Conservation (phyloP, 768 basidiomycete genomes). For the Hygrophoropsis aurantiaca region DNA sequence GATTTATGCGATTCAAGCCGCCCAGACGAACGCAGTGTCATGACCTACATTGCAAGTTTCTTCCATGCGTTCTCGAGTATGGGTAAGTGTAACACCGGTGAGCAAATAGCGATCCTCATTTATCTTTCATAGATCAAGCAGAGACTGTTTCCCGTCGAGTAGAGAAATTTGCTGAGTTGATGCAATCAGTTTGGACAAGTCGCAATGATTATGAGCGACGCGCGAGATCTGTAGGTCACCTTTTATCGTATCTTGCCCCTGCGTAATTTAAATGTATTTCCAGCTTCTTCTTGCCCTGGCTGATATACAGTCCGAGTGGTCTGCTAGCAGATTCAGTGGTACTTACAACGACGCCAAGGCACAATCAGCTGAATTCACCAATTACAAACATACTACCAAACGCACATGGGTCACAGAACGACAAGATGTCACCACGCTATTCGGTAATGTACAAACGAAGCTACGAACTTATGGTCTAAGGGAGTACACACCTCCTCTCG, state of each 20-base stretch:
- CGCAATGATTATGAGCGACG: slow-evolving; percentile 93
- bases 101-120: background rate
- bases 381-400: slow-evolving; percentile 85
- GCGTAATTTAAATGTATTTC: background rate
- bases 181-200: slow-evolving; percentile 88
- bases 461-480: slow-evolving; percentile 85
- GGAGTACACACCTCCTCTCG: slow-evolving; percentile 78
- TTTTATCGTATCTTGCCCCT: background rate
- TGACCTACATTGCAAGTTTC: slow-evolving; percentile 97
- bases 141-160: slow-evolving; percentile 93
- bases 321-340: slow-evolving; percentile 59
- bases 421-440: slow-evolving; percentile 83
- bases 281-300: slow-evolving; percentile 69
- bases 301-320: slow-evolving; percentile 71
- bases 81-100: too few species aligned
- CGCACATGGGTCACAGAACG: slow-evolving; percentile 87
- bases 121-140: slow-evolving; percentile 70
- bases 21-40: slow-evolving; percentile 95
- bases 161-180: slow-evolving; percentile 93
- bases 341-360: slow-evolving; percentile 82
- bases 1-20: slow-evolving; percentile 86
- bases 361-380: slow-evolving; percentile 67
- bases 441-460: slow-evolving; percentile 94
- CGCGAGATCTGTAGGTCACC: slow-evolving; percentile 56
- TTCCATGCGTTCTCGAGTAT: slow-evolving; percentile 98